Base-by-base conservation (phyloP, 2,329 filamentous ascomycete species). In the Penicillium frequentans region DNA sequence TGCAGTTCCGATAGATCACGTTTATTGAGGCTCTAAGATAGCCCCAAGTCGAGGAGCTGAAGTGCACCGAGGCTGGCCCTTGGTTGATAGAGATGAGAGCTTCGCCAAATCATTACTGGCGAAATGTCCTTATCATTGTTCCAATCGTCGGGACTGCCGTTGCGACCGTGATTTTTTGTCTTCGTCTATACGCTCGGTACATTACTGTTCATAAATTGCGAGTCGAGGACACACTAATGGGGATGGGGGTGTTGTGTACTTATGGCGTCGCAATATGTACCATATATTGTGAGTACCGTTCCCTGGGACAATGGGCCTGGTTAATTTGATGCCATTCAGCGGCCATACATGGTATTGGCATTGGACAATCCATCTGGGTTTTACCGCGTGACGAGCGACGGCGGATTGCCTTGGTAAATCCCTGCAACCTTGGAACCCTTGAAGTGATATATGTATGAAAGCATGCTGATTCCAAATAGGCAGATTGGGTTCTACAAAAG, bases 401-500 rank as follows among this genome's bases (percentile, higher is more conserved):
- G 27, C 52, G 45, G 5, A 58, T 60, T 42, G 23, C 54, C 31
- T 48, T 61, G 37, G 58, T 58, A 56, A 45, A 11, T n/a, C 10
- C 35, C 1, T n/a, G 5, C 6, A 10, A 24, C 5, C 5, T 24
- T 27, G 4, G 1, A 31, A 24, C 23, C 23, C 23, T 24, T 24
- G 23, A 24, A 24, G 23, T 24, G 3, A 13, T 5, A 31, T 5
- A 14, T 31, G 29, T 11, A 27, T 48, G 23, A 39, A 50, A 46
- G 27, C 21, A 26, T 33, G 27, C 16, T 46, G 5, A 13, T 35
- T 5, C 10, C 10, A 19, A 19, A 9, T 46, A 65, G 63, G 42
- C 52, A 21, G 49, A 59, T 11, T 66, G 64, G 63, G 61, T 66
- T 27, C 39, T 60, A 7, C 55, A 62, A 14, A 66, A 64, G n/a